Base-by-base conservation (phyloP, 495 filamentous ascomycete species). In the Corynascus novoguineensis region DNA sequence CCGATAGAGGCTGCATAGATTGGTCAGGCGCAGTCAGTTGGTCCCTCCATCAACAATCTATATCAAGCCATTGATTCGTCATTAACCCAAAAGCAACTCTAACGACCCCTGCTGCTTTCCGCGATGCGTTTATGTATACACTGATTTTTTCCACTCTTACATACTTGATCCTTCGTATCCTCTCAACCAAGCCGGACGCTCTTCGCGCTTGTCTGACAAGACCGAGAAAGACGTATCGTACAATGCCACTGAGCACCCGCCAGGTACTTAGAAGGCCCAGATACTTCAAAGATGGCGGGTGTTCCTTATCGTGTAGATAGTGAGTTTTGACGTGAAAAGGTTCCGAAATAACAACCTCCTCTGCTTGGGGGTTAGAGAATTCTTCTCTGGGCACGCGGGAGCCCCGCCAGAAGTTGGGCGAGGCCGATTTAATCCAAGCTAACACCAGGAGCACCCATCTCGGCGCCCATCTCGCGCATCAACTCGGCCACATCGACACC, bases 371-470 rank as follows among this genome's bases (percentile, higher is more conserved):
- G 40, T 3, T 19, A 27, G 28, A 29, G n/a, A 19, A 17, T 41
- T 15, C 9, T 4, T 41, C 15, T 7, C 37, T 15, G n/a, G n/a
- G 37, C 37, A 9, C 7, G 14, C 14, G 9, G 8, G 24, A n/a
- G n/a, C n/a, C n/a, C n/a, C 28, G 5, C 31, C n/a, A 24, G n/a
- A 31, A 17, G 25, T 37, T 27, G 1, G 17, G 37, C 25, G 5
- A 17, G 46, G 45, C n/a, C 2, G 34, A 0, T 45, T 11, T 78
- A 78, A 60, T 78, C 75, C 28, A 78, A 67, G 52, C 74, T 72
- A 19, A 71, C 73, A 35, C 64, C 70, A n/a, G 74, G 72, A 40
- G 66, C 71, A 19, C 62, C 61, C 66, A 70, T 70, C 61, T 44
- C 58, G 40, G 68, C 70, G 24, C 62, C 61, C 66, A 69, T 63